Evolutionary conservation across 2,329 filamentous ascomycete genomes (phyloP), one percentile per base, ranked within the genome.

Genomic region (Microcyclospora pomicola): DNA sequence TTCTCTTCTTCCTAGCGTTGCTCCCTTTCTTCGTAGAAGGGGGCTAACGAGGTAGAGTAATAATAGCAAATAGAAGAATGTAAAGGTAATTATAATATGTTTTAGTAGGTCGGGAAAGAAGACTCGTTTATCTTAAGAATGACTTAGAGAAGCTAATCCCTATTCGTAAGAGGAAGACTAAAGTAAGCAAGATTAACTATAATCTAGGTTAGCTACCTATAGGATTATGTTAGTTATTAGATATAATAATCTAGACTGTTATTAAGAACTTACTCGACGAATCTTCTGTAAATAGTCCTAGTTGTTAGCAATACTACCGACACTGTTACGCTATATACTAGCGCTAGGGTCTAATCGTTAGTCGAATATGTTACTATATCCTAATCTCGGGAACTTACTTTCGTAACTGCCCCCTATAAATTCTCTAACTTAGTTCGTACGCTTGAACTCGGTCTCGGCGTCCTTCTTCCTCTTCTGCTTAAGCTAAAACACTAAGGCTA

Each of bases 271-370:
- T 72, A 93, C 88, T 77, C 92, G 83, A 56, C 96, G 73, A 62
- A 96, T 95, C 65, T 83, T 82, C 65, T 88, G 77, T 45, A 88
- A 95, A 66, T 94, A 96, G 61, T 96, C 88, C 63, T 93, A 78
- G 63, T 95, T 92, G 60, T 96, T 88, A 36, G 87, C 88, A 60
- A 96, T 95, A 62, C 87, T 95, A 50, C 88, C 88, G 54, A 91
- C 84, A 63, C 88, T 95, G 33, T 50, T 47, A 31, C 47, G 31
- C 38, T 42, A 37, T 24, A 10, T n/a, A 12, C 24, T 42, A 13
- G 86, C 74, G 40, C 71, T 78, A 6, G 86, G 85, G 48, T 96
- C 88, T 40, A 95, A 75, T 39, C 88, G 77, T 31, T 82, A 79
- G 57, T 96, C 88, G 11, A 76, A 76, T 64, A 83, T 79, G 9